These are phyloP conservation scores for Suillus cothurnatus DNA, from an alignment of 768 basidiomycete species.

Conservation along the genomic window DNA sequence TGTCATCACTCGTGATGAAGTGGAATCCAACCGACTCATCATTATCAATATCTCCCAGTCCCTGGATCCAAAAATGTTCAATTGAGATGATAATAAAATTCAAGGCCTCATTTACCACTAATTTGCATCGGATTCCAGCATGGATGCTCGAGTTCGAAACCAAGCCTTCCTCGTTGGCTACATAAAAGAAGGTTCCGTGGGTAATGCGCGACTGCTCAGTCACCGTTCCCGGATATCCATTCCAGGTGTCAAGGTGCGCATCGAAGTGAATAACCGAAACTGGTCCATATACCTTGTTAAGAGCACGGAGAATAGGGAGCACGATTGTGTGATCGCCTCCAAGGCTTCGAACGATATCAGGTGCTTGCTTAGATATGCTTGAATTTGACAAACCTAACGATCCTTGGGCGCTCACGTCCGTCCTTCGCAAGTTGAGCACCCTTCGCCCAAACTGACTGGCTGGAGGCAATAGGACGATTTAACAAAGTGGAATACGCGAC, in stretches of 20 bases:
- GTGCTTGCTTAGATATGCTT: background rate
- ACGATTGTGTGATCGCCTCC: constrained; percentile 92
- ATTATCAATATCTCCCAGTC: constrained; percentile 47
- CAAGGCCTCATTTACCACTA: constrained; percentile 43
- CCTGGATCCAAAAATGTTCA: constrained; percentile 15
- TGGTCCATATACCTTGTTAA: constrained; percentile 80
- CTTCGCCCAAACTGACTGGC: constrained; percentile 22
- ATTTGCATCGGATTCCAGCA: constrained; percentile 82
- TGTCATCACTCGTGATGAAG: constrained; percentile 77
- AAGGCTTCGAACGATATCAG: constrained; percentile 33
- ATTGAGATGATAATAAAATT: background rate
- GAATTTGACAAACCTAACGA: constrained; percentile 53
- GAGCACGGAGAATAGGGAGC: constrained; percentile 79
- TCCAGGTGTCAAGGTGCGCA: constrained; percentile 70
- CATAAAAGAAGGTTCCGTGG: constrained; percentile 86
- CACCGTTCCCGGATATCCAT: constrained; percentile 37
- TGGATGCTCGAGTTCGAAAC: constrained; percentile 77
- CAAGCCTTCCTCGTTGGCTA: constrained; percentile 77
- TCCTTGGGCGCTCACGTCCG: constrained; percentile 68
- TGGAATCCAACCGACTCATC: constrained; percentile 79
- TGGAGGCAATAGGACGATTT: constrained; percentile 47
- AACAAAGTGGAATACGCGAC: constrained; percentile 81
- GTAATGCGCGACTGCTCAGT: constrained; percentile 69
- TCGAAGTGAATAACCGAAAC: constrained; percentile 87
- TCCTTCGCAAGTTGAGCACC: constrained; percentile 50